Conservation (phyloP, 2,329 filamentous ascomycete species). For the Ceratocystis harringtonii region DNA sequence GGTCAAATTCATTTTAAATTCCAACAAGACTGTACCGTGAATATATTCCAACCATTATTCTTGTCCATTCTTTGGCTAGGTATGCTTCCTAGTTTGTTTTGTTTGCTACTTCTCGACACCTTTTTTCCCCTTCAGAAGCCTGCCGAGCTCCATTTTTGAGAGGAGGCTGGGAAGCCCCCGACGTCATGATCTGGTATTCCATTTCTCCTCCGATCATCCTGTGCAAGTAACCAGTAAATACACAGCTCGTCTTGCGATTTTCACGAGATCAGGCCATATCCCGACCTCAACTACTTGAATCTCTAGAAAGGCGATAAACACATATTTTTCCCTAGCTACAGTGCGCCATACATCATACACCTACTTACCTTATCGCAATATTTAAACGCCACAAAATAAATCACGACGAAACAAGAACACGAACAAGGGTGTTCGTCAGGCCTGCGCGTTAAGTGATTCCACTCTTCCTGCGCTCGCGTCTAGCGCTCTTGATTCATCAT, state of each 20-base stretch:
- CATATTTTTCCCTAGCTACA: neutral
- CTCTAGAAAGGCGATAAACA: neutral
- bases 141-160: slow-evolving; percentile 3
- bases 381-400: neutral
- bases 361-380: neutral
- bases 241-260: neutral
- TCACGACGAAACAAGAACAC: slow-evolving; percentile 10
- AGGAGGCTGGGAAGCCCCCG: slow-evolving; percentile 9
- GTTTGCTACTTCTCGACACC: neutral
- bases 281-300: neutral
- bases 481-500: neutral
- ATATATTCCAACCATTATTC: slow-evolving; percentile 6
- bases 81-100: slow-evolving; percentile 5
- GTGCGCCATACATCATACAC: neutral
- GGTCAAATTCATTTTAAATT: neutral
- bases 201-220: slow-evolving; percentile 7
- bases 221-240: neutral
- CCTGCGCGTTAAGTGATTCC: slow-evolving; percentile 17
- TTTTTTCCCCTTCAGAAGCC: slow-evolving; percentile 12
- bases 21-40: neutral
- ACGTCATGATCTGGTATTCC: slow-evolving; percentile 6
- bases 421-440: neutral
- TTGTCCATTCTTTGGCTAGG: slow-evolving; percentile 5
- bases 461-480: slow-evolving; percentile 3
- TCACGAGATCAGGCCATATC: neutral